A percentile compares a stretch with the other conserved stretches of the same genome.
These are phyloP conservation scores for Pestalotiopsis sp. DNA, from an alignment of 2,329 filamentous ascomycete species.

Conservation along the genomic window DNA sequence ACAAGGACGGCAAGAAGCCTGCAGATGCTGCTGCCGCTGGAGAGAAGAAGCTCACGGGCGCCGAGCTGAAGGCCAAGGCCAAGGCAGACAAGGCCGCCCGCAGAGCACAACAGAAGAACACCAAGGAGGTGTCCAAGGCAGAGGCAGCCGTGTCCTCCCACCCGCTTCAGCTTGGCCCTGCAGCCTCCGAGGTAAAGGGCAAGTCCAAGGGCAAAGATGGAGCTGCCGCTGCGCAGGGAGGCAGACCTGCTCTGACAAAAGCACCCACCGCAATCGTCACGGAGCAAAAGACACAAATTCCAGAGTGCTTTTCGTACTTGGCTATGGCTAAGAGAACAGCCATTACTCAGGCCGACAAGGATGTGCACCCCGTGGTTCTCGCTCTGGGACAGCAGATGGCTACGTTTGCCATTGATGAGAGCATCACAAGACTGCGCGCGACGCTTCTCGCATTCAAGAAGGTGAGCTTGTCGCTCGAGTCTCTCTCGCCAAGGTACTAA, in stretches of 20 bases:
- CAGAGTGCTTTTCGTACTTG: constrained; percentile 81
- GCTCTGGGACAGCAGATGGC: constrained; percentile 89
- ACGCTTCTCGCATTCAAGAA: constrained; percentile 89
- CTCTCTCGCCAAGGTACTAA: not conserved
- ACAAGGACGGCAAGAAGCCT: constrained; percentile 25
- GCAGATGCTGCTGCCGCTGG: constrained; percentile 26
- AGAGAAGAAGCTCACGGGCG: constrained; percentile 65
- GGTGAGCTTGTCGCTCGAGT: constrained; percentile 45
- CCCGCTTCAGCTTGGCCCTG: constrained; percentile 40
- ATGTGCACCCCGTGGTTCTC: constrained; percentile 85
- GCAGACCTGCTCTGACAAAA: constrained; percentile 33
- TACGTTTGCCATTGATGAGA: constrained; percentile 85
- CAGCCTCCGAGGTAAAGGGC: constrained; percentile 45
- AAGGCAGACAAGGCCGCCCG: constrained; percentile 92
- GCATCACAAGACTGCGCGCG: constrained; percentile 83
- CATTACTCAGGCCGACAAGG: constrained; percentile 65
- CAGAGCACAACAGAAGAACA: constrained; percentile 71
- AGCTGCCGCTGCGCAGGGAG: constrained; percentile 30
- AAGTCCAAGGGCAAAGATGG: constrained; percentile 52
- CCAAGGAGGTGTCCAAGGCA: constrained; percentile 48
- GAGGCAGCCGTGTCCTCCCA: constrained; percentile 33
- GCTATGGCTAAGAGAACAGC: constrained; percentile 66
- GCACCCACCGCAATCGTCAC: constrained; percentile 38
- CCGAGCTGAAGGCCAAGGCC: constrained; percentile 84
- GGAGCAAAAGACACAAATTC: constrained; percentile 67